These are phyloP conservation scores for Eutrema salsugineum DNA, from an alignment of 441 rosid genomes.

Conservation along the genomic window DNA sequence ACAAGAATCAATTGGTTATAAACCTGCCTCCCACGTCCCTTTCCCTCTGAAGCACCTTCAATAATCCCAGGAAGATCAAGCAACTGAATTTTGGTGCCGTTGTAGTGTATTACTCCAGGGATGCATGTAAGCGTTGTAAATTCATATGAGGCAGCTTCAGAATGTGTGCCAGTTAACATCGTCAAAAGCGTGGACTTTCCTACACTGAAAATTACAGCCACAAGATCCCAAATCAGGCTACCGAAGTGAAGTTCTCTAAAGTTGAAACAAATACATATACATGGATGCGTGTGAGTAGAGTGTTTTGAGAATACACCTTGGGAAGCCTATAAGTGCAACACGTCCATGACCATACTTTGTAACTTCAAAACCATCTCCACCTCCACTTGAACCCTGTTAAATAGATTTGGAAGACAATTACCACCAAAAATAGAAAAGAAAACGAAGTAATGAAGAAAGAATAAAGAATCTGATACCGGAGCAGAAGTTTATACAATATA, in stretches of 20 bases:
- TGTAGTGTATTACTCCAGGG: constrained; percentile 81
- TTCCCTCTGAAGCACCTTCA: constrained; percentile 97
- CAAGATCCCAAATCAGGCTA: not conserved
- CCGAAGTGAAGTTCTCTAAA: not conserved
- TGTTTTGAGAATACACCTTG: constrained; percentile 45
- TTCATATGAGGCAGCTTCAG: constrained; percentile 92
- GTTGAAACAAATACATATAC: not conserved
- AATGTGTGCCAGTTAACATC: constrained; percentile 86
- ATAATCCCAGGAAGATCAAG: constrained; percentile 94
- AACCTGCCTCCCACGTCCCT: constrained; percentile 94
- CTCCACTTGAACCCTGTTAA: constrained; percentile 83
- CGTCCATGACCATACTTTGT: constrained; percentile 95
- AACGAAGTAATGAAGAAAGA: not conserved
- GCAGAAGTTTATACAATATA: not conserved
- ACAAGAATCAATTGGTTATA: not conserved
- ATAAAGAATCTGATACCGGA: not conserved
- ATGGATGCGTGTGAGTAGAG: not conserved
- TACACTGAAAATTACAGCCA: constrained; percentile 46
- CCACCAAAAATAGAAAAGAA: not conserved
- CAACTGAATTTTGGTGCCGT: constrained; percentile 85
- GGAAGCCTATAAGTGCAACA: constrained; percentile 93
- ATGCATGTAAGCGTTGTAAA: constrained; percentile 88
- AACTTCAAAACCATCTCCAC: constrained; percentile 93
- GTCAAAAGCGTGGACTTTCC: constrained; percentile 89
- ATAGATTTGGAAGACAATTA: not conserved